A percentile compares a stretch with the other conserved stretches of the same genome.
Conservation (phyloP, 2,329 filamentous ascomycete genomes). For the Colletotrichum orchidophilum region DNA sequence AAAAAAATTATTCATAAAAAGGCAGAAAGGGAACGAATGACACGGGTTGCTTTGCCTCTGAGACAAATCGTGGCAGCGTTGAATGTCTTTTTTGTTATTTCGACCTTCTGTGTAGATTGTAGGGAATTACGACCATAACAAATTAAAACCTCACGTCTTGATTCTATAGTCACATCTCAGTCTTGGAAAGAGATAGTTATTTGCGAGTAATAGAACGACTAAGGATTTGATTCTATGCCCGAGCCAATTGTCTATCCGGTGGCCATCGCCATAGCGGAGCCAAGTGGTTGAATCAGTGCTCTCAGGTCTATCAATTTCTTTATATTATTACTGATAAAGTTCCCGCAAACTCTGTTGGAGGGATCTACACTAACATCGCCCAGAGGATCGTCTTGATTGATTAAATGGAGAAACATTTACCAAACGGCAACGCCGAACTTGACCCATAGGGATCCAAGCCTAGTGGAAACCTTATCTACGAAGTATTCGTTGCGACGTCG, state of each 20-base stretch:
- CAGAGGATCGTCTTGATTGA: not conserved
- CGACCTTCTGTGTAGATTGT: not conserved
- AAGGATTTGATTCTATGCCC: not conserved
- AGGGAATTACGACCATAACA: not conserved
- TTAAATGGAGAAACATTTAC: not conserved
- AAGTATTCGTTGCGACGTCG: not conserved
- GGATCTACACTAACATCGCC: not conserved
- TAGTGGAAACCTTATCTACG: not conserved
- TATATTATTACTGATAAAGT: not conserved
- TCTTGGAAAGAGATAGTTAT: not conserved
- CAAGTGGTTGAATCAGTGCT: not conserved
- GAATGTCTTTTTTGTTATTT: not conserved
- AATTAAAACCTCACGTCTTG: not conserved
- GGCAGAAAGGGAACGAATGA: too few species aligned
- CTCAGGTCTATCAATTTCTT: not conserved
- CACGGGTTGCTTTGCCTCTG: not conserved
- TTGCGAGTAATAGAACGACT: not conserved
- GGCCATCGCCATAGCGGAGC: not conserved
- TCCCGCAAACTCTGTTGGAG: not conserved
- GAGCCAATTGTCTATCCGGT: not conserved
- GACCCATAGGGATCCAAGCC: not conserved
- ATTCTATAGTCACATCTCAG: not conserved
- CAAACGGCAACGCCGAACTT: not conserved
- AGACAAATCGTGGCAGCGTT: accelerated
- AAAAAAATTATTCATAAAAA: not conserved